phyloP scores from a whole-genome alignment of 306 rosid species.

The Fragaria vesca region DNA sequence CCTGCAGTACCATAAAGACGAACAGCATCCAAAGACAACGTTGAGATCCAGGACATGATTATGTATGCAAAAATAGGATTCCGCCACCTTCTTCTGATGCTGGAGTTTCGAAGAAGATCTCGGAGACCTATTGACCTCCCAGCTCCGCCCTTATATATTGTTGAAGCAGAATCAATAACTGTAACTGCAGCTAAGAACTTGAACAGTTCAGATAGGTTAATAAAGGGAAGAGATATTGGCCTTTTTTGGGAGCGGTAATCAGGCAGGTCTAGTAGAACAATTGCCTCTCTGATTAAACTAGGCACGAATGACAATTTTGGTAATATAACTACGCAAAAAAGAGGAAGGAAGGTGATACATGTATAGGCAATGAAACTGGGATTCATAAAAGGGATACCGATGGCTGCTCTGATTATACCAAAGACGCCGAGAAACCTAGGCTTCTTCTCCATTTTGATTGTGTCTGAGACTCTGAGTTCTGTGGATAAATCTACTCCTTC shows the following conservation, averaged over 20 bases:
- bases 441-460: not conserved
- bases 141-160: not conserved
- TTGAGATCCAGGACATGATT: not conserved
- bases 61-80: not conserved
- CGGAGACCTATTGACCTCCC: not conserved
- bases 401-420: slow-evolving; percentile 8
- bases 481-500: not conserved
- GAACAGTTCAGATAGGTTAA: not conserved
- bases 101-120: not conserved
- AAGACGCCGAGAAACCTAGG: not conserved
- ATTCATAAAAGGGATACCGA: slow-evolving; percentile 1
- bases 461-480: not conserved
- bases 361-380: slow-evolving; percentile 7
- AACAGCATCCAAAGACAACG: not conserved
- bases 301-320: not conserved
- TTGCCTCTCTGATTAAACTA: not conserved
- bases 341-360: slow-evolving; percentile 5
- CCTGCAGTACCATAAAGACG: not conserved
- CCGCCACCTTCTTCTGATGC: not conserved
- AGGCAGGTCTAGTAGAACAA: not conserved
- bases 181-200: not conserved
- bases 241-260: not conserved
- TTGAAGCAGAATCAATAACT: not conserved
- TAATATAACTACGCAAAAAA: not conserved
- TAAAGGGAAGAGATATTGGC: not conserved